Evolutionary conservation across 2,329 filamentous ascomycete genomes (phyloP).

Genomic region (Fusarium ramigenum): DNA sequence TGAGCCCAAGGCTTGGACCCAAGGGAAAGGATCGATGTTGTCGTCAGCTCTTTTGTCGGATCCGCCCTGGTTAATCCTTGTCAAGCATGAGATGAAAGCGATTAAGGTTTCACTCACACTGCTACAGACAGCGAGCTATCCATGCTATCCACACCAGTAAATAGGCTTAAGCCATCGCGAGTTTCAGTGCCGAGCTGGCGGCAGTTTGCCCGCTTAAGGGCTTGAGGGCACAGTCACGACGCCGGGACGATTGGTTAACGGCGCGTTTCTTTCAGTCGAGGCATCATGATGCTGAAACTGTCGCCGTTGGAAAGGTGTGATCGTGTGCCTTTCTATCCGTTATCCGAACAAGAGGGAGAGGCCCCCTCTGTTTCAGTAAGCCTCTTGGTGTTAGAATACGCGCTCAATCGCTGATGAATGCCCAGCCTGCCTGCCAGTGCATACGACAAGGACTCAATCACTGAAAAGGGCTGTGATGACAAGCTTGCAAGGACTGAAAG

Average conservation of each 20-base stretch:
- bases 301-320: not conserved
- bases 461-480: not conserved
- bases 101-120: slow-evolving; percentile 32
- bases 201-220: not conserved
- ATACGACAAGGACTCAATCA: not conserved
- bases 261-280: not conserved
- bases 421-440: not conserved
- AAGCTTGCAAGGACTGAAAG: slow-evolving; percentile 2
- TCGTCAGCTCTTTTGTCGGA: slow-evolving; percentile 19
- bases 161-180: not conserved
- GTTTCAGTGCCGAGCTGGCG: not conserved
- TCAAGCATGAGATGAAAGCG: not conserved
- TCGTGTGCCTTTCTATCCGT: not conserved
- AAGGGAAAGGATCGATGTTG: slow-evolving; percentile 3
- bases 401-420: not conserved
- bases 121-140: slow-evolving; percentile 3
- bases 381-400: not conserved
- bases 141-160: not conserved
- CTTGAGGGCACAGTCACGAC: not conserved
- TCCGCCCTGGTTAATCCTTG: slow-evolving; percentile 18
- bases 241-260: slow-evolving; percentile 1
- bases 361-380: slow-evolving; percentile 6
- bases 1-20: not conserved
- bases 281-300: slow-evolving; percentile 20
- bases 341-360: not conserved